Conservation (phyloP, 495 filamentous ascomycete species). For the Aspergillus indologenus region DNA sequence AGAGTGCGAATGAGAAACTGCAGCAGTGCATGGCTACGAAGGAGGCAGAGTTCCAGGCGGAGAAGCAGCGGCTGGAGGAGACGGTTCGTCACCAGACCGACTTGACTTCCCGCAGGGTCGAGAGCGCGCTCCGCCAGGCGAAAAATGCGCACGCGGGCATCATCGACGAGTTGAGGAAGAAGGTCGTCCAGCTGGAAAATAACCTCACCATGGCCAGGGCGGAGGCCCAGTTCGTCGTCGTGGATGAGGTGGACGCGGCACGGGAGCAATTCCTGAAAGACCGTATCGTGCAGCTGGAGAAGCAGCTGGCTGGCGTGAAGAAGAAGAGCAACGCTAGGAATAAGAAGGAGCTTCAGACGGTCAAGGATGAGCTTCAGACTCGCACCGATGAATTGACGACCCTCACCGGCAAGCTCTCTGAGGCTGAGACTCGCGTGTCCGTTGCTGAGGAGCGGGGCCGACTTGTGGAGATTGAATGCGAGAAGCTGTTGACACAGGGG, state of each 20-base stretch:
- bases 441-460: background rate
- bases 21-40: background rate
- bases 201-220: background rate
- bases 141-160: background rate
- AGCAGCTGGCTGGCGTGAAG: background rate
- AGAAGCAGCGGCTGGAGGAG: background rate
- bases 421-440: background rate
- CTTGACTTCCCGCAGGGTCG: background rate
- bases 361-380: constrained; percentile 5
- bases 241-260: background rate
- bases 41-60: background rate
- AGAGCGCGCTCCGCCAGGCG: background rate
- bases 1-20: background rate
- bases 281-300: constrained; percentile 2
- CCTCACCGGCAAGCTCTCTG: background rate
- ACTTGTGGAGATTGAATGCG: background rate
- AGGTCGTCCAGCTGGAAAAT: background rate
- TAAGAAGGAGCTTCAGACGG: background rate
- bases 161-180: background rate
- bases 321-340: background rate
- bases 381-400: background rate
- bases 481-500: too few species aligned
- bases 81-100: background rate
- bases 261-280: background rate
- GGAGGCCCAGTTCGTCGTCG: background rate